These are phyloP conservation scores for Xylaria sp. DNA, from an alignment of 2,329 filamentous ascomycete species.

Conservation along the genomic window DNA sequence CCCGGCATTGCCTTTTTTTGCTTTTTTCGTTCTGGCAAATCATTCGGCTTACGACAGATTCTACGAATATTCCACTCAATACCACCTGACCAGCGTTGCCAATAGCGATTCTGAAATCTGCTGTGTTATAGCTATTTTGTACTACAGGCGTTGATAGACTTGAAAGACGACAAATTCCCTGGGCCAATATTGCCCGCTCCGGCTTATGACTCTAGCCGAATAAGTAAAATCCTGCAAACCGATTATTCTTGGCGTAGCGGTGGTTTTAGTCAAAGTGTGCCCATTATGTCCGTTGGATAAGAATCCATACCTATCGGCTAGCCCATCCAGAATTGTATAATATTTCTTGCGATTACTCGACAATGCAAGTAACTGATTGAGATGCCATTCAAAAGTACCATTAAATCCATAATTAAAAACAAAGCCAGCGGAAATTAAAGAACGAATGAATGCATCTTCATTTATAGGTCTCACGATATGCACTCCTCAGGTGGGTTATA, in stretches of 20 bases:
- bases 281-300: not conserved
- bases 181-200: not conserved
- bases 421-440: not conserved
- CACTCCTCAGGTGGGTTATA: not conserved
- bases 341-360: not conserved
- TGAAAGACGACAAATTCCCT: slow-evolving; percentile 5
- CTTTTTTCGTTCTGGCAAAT: not conserved
- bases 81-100: slow-evolving; percentile 26
- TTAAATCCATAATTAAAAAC: not conserved
- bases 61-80: slow-evolving; percentile 19
- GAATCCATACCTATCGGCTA: not conserved
- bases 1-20: slow-evolving; percentile 12
- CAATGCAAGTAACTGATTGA: not conserved
- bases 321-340: not conserved
- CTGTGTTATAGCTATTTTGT: slow-evolving; percentile 25
- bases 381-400: not conserved
- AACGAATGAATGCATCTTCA: not conserved
- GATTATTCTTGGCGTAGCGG: not conserved
- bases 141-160: slow-evolving; percentile 28
- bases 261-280: not conserved
- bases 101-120: slow-evolving; percentile 20
- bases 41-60: slow-evolving; percentile 5
- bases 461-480: not conserved
- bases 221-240: not conserved
- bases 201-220: slow-evolving; percentile 6